Evolutionary conservation across 306 rosid species (phyloP), one percentile per base, ranked within the genome.

Genomic region (Albizia julibrissin): DNA sequence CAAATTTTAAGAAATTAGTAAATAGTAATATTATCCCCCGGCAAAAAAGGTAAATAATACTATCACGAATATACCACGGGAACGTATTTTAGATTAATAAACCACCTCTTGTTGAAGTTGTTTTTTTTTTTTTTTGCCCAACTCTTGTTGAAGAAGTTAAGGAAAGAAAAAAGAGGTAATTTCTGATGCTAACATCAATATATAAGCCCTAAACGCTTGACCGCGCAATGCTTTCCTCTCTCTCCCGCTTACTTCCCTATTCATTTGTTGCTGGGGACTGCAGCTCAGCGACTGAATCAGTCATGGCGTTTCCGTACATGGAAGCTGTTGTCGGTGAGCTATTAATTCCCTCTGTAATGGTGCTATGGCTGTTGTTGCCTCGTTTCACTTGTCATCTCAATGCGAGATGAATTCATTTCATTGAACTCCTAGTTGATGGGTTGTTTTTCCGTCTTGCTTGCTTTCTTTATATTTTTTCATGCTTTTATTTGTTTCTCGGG

Each of bases 231-330:
- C 69, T 62, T 62, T 19, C 18, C 10, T 19, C 72, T 24, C 27
- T 11, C 10, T 29, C 10, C 40, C 72, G 8, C 81, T 44, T 46
- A 15, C 42, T 27, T 47, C 26, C 16, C 40, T 16, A 0, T 72
- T 71, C 73, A 37, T 22, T 29, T 14, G 21, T 70, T 37, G 31
- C 69, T 64, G 19, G 2, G 37, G 67, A 74, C 62, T 37, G 79
- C 52, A 33, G 26, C 50, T 37, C 26, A 33, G 19, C 50, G 37
- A 78, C 77, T 4, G 22, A 37, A 8, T 75, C 72, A 42, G 75
- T 84, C 88, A 95, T 95, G 99, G 97, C 84, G 89, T 91, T 93
- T 76, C 97, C 99, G 62, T 95, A 85, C 85, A 91, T 95, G 97
- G 96, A 93, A 91, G 94, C 98, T 29, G 99, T 95, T 15, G 97